These are phyloP conservation scores for Pezizomycotina sp. DNA, from an alignment of 2,329 filamentous ascomycete genomes.

Conservation along the genomic window DNA sequence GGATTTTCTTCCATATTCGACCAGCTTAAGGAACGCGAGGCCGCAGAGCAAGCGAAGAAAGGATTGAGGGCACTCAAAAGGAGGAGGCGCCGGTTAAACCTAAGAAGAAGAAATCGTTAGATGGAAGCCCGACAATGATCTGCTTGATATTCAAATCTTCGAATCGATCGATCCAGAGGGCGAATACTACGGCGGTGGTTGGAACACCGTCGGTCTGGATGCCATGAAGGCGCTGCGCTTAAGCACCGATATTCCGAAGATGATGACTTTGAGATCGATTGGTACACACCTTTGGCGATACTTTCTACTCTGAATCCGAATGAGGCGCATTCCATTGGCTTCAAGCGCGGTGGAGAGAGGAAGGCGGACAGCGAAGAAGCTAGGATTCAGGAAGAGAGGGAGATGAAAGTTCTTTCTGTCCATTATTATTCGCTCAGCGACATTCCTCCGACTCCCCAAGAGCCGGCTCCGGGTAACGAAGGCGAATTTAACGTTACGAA, in stretches of 20 bases:
- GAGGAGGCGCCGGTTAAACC: slow-evolving; percentile 12
- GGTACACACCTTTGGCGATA: slow-evolving; percentile 8
- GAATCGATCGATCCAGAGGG: slow-evolving; percentile 17
- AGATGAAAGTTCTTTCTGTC: slow-evolving; percentile 14
- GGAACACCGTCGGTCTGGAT: slow-evolving; percentile 15
- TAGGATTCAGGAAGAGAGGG: slow-evolving; percentile 11
- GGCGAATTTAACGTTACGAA: too few relatives aligned
- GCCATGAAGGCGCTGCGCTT: slow-evolving; percentile 13
- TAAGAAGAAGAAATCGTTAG: slow-evolving; percentile 18
- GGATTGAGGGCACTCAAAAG: slow-evolving; percentile 4
- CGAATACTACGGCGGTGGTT: slow-evolving; percentile 16
- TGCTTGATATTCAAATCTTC: slow-evolving; percentile 15
- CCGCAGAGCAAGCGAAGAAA: slow-evolving; percentile 14
- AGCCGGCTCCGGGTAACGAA: too few relatives aligned
- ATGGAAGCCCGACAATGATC: slow-evolving; percentile 15
- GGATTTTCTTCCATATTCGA: slow-evolving; percentile 19
- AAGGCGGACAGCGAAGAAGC: slow-evolving; percentile 11
- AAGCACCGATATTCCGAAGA: slow-evolving; percentile 14
- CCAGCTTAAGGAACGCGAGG: slow-evolving; percentile 16
- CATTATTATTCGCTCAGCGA: slow-evolving; percentile 15
- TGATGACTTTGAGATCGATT: slow-evolving; percentile 18
- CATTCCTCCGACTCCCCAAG: slow-evolving; percentile 7
- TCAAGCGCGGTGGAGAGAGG: slow-evolving; percentile 14
- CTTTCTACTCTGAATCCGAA: slow-evolving; percentile 6
- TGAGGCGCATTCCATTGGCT: slow-evolving; percentile 10